Evolutionary conservation across 1,284 basidiomycete species (phyloP).

Genomic region (Cryptococcus jaspeensis): DNA sequence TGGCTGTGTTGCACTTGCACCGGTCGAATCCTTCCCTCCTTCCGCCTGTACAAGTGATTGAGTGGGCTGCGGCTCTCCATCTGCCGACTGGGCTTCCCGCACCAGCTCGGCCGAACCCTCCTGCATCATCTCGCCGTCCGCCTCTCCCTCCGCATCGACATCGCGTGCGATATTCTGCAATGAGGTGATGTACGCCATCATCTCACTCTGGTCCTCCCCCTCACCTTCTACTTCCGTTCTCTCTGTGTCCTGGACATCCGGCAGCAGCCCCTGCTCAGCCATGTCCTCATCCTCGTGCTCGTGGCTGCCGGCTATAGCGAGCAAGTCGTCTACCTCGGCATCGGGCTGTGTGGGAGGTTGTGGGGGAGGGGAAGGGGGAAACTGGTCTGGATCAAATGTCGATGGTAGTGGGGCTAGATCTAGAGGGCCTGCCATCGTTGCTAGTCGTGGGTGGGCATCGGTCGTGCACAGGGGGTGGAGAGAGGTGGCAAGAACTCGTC

Average conservation of each 20-base stretch:
- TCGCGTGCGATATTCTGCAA: constrained; percentile 6
- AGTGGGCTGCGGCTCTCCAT: background rate
- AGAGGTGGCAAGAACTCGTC: too few species aligned
- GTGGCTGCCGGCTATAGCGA: background rate
- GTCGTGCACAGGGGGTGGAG: too few species aligned
- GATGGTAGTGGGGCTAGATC: constrained; percentile 17
- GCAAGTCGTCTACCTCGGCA: background rate
- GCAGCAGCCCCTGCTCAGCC: background rate
- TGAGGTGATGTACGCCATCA: constrained; percentile 16
- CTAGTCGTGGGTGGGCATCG: too few species aligned
- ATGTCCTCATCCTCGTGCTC: background rate
- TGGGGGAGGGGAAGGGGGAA: background rate
- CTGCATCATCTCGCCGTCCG: background rate
- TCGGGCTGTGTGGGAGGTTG: background rate
- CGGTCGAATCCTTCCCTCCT: background rate
- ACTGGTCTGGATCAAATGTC: constrained; percentile 19
- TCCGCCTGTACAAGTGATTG: background rate
- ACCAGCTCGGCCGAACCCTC: background rate
- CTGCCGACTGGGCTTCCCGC: background rate
- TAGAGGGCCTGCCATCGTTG: background rate
- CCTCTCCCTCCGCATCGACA: constrained; percentile 4
- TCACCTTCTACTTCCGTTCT: constrained; percentile 9
- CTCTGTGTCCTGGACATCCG: constrained; percentile 6
- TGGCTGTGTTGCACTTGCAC: too few species aligned
- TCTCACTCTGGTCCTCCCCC: constrained; percentile 12